Percentiles rank a stretch among this genome's conserved stretches.
These are phyloP conservation scores for Firmiana major DNA, from an alignment of 345 rosid species.

Conservation along the genomic window DNA sequence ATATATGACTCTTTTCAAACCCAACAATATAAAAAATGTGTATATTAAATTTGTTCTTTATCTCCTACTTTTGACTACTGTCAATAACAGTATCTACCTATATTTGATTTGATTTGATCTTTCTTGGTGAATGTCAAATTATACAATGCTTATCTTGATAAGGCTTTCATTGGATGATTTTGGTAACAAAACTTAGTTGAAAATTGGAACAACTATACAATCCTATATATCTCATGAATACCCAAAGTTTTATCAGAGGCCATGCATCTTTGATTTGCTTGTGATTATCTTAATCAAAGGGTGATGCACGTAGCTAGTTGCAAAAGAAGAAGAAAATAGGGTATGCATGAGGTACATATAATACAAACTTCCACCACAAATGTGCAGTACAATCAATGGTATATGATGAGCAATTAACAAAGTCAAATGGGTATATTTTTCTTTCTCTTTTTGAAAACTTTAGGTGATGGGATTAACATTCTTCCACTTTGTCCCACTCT, in stretches of 20 bases:
- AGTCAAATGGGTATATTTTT: slow-evolving; percentile 51
- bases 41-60: too few relatives aligned
- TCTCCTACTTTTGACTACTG: neutral
- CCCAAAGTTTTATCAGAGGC: neutral
- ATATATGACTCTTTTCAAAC: too few relatives aligned
- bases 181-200: neutral
- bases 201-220: neutral
- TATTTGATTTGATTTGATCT: neutral
- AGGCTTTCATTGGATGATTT: neutral
- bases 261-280: neutral
- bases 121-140: neutral
- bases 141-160: neutral
- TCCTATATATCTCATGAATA: neutral
- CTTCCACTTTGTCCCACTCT: slow-evolving; percentile 94
- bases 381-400: slow-evolving; percentile 41
- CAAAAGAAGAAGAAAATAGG: neutral
- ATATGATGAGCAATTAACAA: slow-evolving; percentile 41
- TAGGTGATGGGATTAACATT: slow-evolving; percentile 84
- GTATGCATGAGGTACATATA: neutral
- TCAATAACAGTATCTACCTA: neutral
- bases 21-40: too few relatives aligned
- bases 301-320: neutral
- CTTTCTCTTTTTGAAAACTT: slow-evolving; percentile 34
- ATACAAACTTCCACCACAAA: neutral
- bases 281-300: neutral